Percentiles rank a stretch among this genome's conserved stretches.
Evolutionary conservation across 257 asterid genomes (phyloP).

Genomic region (Fraxinus excelsior): DNA sequence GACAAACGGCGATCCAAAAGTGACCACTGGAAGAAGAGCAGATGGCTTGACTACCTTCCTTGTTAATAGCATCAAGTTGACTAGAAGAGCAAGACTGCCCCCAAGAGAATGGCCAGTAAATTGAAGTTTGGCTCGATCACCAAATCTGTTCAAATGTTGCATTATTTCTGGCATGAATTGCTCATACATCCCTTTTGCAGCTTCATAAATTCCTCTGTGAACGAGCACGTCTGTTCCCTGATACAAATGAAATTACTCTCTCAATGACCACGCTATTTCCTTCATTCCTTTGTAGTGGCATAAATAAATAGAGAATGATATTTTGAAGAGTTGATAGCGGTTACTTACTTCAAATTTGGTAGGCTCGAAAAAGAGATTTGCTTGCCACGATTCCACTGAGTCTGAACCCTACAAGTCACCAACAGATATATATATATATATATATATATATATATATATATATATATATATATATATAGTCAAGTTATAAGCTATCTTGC

Average conservation of each 20-base stretch:
- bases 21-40: conserved; percentile 76
- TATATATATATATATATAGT: too few relatives aligned
- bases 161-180: conserved; percentile 79
- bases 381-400: conserved; percentile 88
- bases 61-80: conserved; percentile 70
- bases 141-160: conserved; percentile 57
- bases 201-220: conserved; percentile 92
- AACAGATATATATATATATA: too few relatives aligned
- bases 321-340: background rate
- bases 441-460: too few relatives aligned
- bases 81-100: conserved; percentile 87
- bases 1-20: conserved; percentile 83
- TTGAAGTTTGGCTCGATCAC: conserved; percentile 71
- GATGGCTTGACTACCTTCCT: conserved; percentile 53
- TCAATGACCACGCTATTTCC: background rate
- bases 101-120: conserved; percentile 94
- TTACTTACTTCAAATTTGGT: conserved; percentile 67
- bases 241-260: background rate
- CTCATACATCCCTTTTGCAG: conserved; percentile 87
- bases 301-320: background rate
- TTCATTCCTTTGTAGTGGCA: background rate
- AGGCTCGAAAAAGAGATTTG: conserved; percentile 89
- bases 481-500: conserved; percentile 6
- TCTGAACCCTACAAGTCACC: conserved; percentile 73
- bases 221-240: conserved; percentile 78